phyloP scores from a whole-genome alignment of 2,329 filamentous ascomycete species.

The Clonostachys rhizophaga region DNA sequence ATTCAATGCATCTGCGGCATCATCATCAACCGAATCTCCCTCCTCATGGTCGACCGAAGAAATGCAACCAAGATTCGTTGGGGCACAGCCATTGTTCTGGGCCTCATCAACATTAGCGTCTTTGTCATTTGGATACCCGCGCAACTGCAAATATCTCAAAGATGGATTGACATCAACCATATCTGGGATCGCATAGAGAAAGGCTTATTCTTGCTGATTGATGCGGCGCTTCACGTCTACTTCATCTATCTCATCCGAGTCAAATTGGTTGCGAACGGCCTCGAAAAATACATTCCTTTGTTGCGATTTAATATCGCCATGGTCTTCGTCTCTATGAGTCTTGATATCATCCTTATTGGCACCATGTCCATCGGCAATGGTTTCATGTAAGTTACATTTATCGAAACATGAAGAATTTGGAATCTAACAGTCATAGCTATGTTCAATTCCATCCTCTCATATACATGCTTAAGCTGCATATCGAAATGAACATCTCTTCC shows the following conservation, averaged over 20 bases:
- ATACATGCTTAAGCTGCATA: constrained; percentile 42
- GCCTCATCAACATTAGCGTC: constrained; percentile 44
- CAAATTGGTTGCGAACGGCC: constrained; percentile 37
- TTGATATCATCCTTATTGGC: constrained; percentile 16
- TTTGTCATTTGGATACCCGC: constrained; percentile 51
- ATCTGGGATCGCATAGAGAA: constrained; percentile 51
- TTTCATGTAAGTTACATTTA: constrained; percentile 11
- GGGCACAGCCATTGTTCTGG: constrained; percentile 35
- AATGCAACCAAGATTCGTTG: constrained; percentile 34
- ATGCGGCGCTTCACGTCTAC: constrained; percentile 41
- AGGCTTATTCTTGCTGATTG: constrained; percentile 41
- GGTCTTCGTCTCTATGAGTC: constrained; percentile 13
- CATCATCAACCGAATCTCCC: constrained; percentile 45
- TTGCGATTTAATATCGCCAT: constrained; percentile 22
- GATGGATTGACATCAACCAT: constrained; percentile 37
- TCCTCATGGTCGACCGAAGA: constrained; percentile 33
- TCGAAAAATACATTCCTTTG: constrained; percentile 40
- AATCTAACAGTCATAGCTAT: constrained; percentile 8
- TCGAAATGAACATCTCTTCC: constrained; percentile 45
- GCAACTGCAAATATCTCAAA: constrained; percentile 32
- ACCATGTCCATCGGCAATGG: constrained; percentile 17
- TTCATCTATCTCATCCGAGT: constrained; percentile 40
- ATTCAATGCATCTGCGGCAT: constrained; percentile 48
- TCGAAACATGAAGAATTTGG: background rate
- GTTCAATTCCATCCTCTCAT: constrained; percentile 35